Conservation (phyloP, 352 stramenopile genomes). For the Phytopythium chamaehyphon region DNA sequence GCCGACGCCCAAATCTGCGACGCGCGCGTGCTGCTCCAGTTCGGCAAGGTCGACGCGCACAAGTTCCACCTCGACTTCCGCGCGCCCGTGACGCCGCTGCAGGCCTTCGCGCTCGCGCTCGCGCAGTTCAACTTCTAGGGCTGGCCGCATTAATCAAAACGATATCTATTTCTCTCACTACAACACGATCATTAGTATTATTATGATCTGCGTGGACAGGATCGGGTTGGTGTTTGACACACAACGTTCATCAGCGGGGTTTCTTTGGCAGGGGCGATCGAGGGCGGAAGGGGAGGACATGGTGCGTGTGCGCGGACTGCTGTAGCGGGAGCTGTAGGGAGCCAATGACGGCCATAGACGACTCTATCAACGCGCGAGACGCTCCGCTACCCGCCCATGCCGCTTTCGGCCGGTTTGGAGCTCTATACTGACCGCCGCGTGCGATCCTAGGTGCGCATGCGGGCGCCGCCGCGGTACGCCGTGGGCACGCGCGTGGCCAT, state of each 20-base stretch:
- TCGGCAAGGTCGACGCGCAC: conserved; percentile 76
- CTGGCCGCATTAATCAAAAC: not conserved
- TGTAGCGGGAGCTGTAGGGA: too few relatives aligned
- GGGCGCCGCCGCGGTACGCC: conserved; percentile 30
- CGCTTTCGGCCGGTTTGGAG: not conserved
- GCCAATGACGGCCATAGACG: not conserved
- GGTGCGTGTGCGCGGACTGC: not conserved
- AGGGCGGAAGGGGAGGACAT: not conserved
- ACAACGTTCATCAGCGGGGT: too few relatives aligned
- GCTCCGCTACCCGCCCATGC: not conserved
- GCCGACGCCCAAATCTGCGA: conserved; percentile 10
- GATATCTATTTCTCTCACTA: not conserved
- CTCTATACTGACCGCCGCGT: not conserved
- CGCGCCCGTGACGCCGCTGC: conserved; percentile 64
- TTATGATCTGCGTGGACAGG: too few relatives aligned
- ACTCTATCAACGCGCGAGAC: not conserved
- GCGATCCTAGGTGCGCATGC: conserved; percentile 26
- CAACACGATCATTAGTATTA: too few relatives aligned
- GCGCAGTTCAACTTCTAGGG: conserved; percentile 65
- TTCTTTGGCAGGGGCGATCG: not conserved
- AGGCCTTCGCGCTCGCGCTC: conserved; percentile 62
- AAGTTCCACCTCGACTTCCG: conserved; percentile 82
- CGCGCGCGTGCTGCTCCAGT: conserved; percentile 51
- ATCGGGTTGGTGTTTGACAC: too few relatives aligned
- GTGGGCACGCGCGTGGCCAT: conserved; percentile 54